Evolutionary conservation across 148 eudicot genomes (phyloP), one percentile per base, ranked within the genome.

Genomic region (Rhododendron kiyosumense): DNA sequence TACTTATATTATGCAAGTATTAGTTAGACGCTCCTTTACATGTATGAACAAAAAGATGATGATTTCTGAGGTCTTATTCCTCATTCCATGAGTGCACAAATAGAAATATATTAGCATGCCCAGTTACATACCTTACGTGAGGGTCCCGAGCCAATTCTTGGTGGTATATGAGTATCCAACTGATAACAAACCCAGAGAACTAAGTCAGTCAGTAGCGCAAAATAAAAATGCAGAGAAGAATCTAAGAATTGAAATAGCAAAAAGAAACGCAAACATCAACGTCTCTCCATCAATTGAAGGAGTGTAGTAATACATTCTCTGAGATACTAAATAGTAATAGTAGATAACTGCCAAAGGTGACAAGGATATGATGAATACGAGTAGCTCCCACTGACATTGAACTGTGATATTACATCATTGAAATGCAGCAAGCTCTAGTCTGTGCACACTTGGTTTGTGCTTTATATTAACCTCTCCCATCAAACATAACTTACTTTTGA

Each of bases 121-220:
- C 46, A 88, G 73, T 69, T 7, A 87, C 87, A 69, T 81, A 96
- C 99, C 99, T 96, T 96, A 79, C 99, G 89, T 57, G 99, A 94
- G 71, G 93, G 92, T 88, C 96, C 99, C 86, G 96, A 96, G 84
- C 99, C 93, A 89, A 94, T 87, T 85, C 92, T 91, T 83, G 94
- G 87, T 45, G 93, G 92, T 54, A 91, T 86, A 82, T 95, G 91
- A 86, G 91, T 89, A 86, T 92, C 90, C 87, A 92, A 61, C 99
- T 96, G 90, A 84, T 85, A 86, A 86, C 77, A 91, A 85, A 81
- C 38, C 38, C 78, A 85, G 86, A n/a, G 41, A 84, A 84, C 78
- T 51, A 85, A 76, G 77, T 52, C 83, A 85, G n/a, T 46, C 8
- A 84, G 34, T 52, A 13, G 36, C 41, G 65, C 8, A 59, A 59